Percentiles rank a stretch among this genome's conserved stretches.
phyloP scores from a whole-genome alignment of 768 basidiomycete genomes.

The Russula emetica region DNA sequence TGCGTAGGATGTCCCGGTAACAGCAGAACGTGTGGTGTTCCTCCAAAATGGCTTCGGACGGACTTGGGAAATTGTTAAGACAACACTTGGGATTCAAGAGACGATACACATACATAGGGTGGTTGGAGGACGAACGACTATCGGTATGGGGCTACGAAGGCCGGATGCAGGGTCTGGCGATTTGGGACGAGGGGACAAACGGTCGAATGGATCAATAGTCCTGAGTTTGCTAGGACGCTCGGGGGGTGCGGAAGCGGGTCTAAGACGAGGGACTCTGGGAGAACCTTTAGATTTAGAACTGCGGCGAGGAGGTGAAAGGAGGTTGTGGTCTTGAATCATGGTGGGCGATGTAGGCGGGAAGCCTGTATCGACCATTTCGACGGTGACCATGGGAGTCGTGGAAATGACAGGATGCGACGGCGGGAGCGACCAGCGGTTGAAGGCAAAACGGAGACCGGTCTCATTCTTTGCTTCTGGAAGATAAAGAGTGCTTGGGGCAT shows the following conservation, averaged over 20 bases:
- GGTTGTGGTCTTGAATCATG: neutral
- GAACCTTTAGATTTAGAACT: neutral
- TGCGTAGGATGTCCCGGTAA: slow-evolving; percentile 65
- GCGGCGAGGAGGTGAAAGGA: slow-evolving; percentile 19
- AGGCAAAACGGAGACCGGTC: slow-evolving; percentile 10
- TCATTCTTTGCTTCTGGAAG: slow-evolving; percentile 9
- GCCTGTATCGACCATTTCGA: slow-evolving; percentile 21
- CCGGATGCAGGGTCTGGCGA: neutral
- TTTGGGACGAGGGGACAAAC: neutral
- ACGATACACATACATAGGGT: slow-evolving; percentile 51
- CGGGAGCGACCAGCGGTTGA: slow-evolving; percentile 11
- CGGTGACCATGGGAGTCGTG: slow-evolving; percentile 13
- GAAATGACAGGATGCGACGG: neutral
- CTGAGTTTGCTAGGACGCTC: neutral
- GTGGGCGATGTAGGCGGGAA: slow-evolving; percentile 4
- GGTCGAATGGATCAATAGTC: neutral
- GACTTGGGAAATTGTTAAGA: slow-evolving; percentile 40
- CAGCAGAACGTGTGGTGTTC: slow-evolving; percentile 65
- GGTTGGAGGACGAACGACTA: slow-evolving; percentile 57
- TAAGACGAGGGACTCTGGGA: neutral
- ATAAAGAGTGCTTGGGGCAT: slow-evolving; percentile 17
- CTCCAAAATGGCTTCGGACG: slow-evolving; percentile 84
- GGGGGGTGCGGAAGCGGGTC: slow-evolving; percentile 3
- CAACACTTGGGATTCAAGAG: neutral
- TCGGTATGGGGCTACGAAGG: slow-evolving; percentile 24